phyloP scores from a whole-genome alignment of 495 filamentous ascomycete genomes.

The Sabuloglossum arenarium region DNA sequence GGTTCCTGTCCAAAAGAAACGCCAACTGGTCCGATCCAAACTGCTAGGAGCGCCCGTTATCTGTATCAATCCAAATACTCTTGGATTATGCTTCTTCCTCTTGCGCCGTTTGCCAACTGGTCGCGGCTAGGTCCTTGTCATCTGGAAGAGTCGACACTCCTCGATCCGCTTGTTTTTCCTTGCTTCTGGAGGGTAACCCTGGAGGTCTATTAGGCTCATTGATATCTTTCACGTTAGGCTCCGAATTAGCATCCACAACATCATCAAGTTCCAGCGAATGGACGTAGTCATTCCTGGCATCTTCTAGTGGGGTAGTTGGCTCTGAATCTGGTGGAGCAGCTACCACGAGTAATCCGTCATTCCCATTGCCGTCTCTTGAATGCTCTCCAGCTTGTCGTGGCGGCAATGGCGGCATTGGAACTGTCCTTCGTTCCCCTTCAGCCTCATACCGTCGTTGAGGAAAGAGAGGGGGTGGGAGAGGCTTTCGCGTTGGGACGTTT shows the following conservation, averaged over 20 bases:
- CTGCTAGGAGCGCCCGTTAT: constrained; percentile 3
- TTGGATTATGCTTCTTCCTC: constrained; percentile 17
- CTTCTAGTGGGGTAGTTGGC: constrained; percentile 26
- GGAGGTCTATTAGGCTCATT: neutral
- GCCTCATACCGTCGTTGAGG: constrained; percentile 7
- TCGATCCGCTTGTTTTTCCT: neutral
- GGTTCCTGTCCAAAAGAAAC: neutral
- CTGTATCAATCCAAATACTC: constrained; percentile 14
- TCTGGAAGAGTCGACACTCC: constrained; percentile 2
- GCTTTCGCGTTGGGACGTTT: constrained; percentile 38
- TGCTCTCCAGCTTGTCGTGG: constrained; percentile 10
- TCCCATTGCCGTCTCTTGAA: constrained; percentile 11
- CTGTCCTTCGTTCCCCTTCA: constrained; percentile 16
- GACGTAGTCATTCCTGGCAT: constrained; percentile 3
- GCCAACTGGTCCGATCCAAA: neutral
- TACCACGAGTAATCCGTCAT: constrained; percentile 34
- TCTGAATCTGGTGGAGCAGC: constrained; percentile 40
- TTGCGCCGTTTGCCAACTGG: constrained; percentile 17
- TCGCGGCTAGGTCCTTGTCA: constrained; percentile 11
- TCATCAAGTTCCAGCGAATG: constrained; percentile 11
- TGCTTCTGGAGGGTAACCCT: neutral
- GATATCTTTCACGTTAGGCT: neutral
- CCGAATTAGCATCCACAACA: constrained; percentile 19
- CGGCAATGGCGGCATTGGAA: constrained; percentile 14
- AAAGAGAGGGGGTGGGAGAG: constrained; percentile 21